phyloP scores from a whole-genome alignment of 306 rosid species.

The Clitoria ternatea region DNA sequence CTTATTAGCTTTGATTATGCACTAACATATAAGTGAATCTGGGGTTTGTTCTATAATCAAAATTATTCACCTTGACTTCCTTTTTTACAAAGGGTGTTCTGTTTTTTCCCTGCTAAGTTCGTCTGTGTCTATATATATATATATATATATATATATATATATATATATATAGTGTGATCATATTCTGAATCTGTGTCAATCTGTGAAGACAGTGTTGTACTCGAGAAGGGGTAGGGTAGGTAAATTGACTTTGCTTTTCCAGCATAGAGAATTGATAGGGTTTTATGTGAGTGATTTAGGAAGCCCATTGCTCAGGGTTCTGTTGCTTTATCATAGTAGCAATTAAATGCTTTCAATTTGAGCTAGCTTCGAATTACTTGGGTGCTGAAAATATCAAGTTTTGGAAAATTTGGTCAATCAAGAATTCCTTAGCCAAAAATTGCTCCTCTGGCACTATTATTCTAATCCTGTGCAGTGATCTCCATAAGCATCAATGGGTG shows the following conservation, averaged over 20 bases:
- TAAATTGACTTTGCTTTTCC: constrained; percentile 3
- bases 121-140: no score
- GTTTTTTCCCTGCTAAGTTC: background rate
- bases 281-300: constrained; percentile 3
- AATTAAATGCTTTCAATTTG: background rate
- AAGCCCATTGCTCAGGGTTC: constrained; percentile 1
- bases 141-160: no score
- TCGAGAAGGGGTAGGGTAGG: constrained; percentile 9
- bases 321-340: background rate
- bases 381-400: background rate
- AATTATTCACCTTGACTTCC: background rate
- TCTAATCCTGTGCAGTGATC: background rate
- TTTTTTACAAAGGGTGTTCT: constrained; percentile 18
- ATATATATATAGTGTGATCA: background rate
- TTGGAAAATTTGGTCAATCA: background rate
- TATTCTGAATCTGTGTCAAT: background rate
- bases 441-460: background rate
- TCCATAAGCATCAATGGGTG: constrained; percentile 3
- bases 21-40: constrained; percentile 33
- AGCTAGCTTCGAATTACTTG: constrained; percentile 4
- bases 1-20: constrained; percentile 16
- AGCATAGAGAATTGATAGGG: constrained; percentile 5
- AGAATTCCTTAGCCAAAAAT: background rate
- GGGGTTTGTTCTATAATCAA: constrained; percentile 23
- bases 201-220: constrained; percentile 1